Percentiles rank a stretch among this genome's conserved stretches.
phyloP scores from a whole-genome alignment of 768 basidiomycete genomes.

The Neoboletus magnificus region DNA sequence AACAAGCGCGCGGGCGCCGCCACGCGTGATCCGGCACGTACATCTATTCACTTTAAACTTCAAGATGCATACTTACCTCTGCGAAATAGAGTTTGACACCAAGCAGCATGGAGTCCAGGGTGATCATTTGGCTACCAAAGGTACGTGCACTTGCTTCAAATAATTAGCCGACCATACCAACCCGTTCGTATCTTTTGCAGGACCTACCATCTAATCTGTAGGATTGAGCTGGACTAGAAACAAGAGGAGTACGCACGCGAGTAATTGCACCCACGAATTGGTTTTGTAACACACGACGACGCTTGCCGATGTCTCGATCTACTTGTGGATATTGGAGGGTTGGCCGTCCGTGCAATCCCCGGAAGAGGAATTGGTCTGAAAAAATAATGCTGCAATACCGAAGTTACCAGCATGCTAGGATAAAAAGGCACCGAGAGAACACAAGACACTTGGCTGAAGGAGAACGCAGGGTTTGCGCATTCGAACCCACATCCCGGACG shows the following conservation, averaged over 20 bases:
- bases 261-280: neutral
- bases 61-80: neutral
- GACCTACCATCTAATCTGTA: neutral
- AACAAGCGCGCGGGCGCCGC: constrained; percentile 30
- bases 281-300: neutral
- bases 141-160: neutral
- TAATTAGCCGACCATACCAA: neutral
- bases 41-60: neutral
- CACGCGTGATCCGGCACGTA: constrained; percentile 19
- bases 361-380: too few relatives aligned
- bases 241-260: neutral
- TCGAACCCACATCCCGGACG: too few relatives aligned
- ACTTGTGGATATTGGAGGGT: too few relatives aligned
- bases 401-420: too few relatives aligned
- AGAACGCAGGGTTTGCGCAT: too few relatives aligned
- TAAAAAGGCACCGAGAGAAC: too few relatives aligned
- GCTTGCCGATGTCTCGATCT: neutral
- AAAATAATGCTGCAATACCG: too few relatives aligned
- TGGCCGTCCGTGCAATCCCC: neutral
- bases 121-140: constrained; percentile 1
- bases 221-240: neutral
- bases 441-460: too few relatives aligned
- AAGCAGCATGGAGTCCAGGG: constrained; percentile 10
- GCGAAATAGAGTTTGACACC: constrained; percentile 14
- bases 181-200: neutral